phyloP scores from a whole-genome alignment of 73 alveolate species.

The Tetrahymena malaccensis region DNA sequence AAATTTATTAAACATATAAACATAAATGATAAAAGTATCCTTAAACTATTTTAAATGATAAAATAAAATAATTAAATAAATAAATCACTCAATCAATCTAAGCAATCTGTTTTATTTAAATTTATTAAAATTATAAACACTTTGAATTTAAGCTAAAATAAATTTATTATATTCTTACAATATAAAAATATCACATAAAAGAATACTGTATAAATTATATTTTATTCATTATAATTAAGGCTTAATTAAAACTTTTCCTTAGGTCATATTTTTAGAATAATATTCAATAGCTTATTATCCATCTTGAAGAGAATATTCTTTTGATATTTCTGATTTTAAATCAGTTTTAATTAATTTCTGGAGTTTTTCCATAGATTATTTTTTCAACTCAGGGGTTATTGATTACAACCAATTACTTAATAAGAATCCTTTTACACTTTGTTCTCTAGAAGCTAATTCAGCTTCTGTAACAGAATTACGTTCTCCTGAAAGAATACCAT shows the following conservation, averaged over 20 bases:
- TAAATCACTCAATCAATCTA: no score
- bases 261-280: background rate
- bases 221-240: background rate
- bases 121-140: no score
- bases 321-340: background rate
- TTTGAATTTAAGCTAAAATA: no score
- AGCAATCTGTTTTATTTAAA: no score
- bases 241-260: background rate
- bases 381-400: background rate
- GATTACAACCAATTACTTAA: background rate
- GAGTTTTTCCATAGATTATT: background rate
- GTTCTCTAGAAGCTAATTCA: background rate
- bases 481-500: slow-evolving; percentile 45
- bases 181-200: no score
- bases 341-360: background rate
- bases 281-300: background rate
- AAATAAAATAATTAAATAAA: no score
- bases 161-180: no score
- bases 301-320: background rate
- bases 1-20: no score
- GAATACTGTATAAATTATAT: background rate
- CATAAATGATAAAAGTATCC: no score
- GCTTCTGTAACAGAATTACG: background rate
- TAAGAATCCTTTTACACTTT: background rate
- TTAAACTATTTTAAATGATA: no score